Percentiles rank a stretch among this genome's conserved stretches.
Evolutionary conservation across 345 rosid species (phyloP).

Genomic region (Psidium guajava): DNA sequence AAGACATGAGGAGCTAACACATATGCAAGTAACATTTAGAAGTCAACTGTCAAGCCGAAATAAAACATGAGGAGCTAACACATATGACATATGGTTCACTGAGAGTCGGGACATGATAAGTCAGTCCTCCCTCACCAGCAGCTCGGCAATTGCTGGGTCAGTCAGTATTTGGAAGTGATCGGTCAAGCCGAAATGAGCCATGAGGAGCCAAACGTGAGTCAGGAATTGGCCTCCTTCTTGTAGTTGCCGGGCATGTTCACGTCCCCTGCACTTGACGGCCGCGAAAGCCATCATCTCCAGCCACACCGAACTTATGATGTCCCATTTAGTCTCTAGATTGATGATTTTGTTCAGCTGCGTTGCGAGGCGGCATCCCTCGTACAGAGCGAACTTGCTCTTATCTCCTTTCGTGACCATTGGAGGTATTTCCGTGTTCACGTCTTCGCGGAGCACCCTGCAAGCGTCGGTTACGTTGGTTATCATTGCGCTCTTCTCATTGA

Average conservation of each 20-base stretch:
- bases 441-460: background rate
- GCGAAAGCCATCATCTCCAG: constrained; percentile 7
- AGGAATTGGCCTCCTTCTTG: constrained; percentile 6
- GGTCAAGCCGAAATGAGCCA: constrained; percentile 6
- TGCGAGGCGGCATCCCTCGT: constrained; percentile 12
- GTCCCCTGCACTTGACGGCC: constrained; percentile 7
- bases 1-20: background rate
- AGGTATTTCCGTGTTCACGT: no score
- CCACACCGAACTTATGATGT: constrained; percentile 10
- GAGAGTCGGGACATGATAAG: background rate
- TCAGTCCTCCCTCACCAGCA: background rate
- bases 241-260: constrained; percentile 4
- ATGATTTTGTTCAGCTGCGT: background rate
- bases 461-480: no score
- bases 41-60: background rate
- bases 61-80: background rate
- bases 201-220: constrained; percentile 6
- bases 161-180: background rate
- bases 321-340: background rate
- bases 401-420: no score
- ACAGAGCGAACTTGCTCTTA: background rate
- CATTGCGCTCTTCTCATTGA: no score
- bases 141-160: background rate
- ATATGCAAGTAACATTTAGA: background rate
- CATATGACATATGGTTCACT: background rate